Percentiles rank a stretch among this genome's conserved stretches.
Conservation (phyloP, 2,329 filamentous ascomycete genomes). For the Phaeosphaeriaceae sp. region DNA sequence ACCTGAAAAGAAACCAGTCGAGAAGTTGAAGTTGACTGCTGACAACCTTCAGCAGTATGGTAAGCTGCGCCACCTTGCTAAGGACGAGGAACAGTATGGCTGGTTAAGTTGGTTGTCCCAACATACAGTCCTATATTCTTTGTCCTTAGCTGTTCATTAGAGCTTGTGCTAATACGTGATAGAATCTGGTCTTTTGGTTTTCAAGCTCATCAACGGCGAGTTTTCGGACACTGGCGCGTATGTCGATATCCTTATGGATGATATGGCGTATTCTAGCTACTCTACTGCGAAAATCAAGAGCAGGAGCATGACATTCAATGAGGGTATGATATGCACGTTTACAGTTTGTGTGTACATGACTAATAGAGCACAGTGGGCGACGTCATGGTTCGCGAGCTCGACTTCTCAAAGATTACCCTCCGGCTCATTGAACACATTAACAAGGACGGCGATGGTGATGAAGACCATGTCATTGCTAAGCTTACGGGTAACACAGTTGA, state of each 20-base stretch:
- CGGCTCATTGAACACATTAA: constrained; percentile 83
- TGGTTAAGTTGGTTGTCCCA: constrained; percentile 36
- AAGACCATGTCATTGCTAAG: constrained; percentile 79
- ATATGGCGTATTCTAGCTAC: constrained; percentile 91
- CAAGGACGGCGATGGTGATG: constrained; percentile 69
- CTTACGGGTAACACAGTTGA: constrained; percentile 84
- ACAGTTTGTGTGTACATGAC: constrained; percentile 6
- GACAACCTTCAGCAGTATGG: constrained; percentile 83
- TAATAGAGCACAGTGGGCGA: constrained; percentile 69
- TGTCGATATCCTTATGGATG: constrained; percentile 90
- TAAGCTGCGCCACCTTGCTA: constrained; percentile 48
- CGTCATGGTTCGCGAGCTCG: constrained; percentile 95
- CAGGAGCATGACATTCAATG: constrained; percentile 77
- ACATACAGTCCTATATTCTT: constrained; percentile 21
- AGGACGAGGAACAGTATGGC: constrained; percentile 19
- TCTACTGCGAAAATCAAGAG: constrained; percentile 76
- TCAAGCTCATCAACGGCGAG: constrained; percentile 90
- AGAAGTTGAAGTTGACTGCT: constrained; percentile 78
- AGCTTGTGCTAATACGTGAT: constrained; percentile 41
- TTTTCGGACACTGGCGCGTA: constrained; percentile 77
- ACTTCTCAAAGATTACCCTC: constrained; percentile 91
- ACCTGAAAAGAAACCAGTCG: constrained; percentile 63
- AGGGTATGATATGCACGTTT: constrained; percentile 61
- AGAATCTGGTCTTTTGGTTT: constrained; percentile 92
- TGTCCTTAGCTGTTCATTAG: constrained; percentile 18